Evolutionary conservation across 2,329 filamentous ascomycete species (phyloP).

Genomic region (Lasiodiplodia hormozganensis): DNA sequence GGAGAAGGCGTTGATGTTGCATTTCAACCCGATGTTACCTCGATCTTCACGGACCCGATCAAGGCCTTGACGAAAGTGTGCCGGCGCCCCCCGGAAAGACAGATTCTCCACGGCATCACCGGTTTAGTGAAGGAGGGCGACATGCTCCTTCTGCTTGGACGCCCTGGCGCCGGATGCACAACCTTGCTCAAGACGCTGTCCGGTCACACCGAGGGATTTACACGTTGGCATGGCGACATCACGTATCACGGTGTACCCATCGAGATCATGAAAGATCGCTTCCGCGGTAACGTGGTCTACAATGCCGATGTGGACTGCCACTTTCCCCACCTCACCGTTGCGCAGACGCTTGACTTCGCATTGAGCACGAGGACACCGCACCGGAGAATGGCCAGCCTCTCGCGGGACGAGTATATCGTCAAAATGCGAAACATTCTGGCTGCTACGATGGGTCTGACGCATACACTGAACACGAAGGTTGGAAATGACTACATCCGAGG

Average conservation of each 20-base stretch:
- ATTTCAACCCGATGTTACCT: slow-evolving; percentile 2
- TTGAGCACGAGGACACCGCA: slow-evolving; percentile 72
- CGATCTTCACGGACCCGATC: slow-evolving; percentile 9
- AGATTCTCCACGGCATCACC: slow-evolving; percentile 58
- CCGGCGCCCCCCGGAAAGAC: slow-evolving; percentile 29
- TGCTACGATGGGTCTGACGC: slow-evolving; percentile 76
- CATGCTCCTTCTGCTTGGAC: slow-evolving; percentile 47
- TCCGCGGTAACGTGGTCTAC: slow-evolving; percentile 86
- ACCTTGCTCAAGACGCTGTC: slow-evolving; percentile 65
- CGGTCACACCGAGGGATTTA: slow-evolving; percentile 62
- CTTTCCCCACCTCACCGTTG: slow-evolving; percentile 78
- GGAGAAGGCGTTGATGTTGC: slow-evolving; percentile 12
- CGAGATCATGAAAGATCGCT: slow-evolving; percentile 76
- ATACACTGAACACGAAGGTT: slow-evolving; percentile 75
- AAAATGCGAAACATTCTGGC: slow-evolving; percentile 75
- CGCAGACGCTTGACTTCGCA: slow-evolving; percentile 80
- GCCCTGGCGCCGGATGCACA: slow-evolving; percentile 61
- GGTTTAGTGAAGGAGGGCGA: slow-evolving; percentile 55
- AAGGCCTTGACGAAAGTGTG: background rate
- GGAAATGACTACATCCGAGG: slow-evolving; percentile 79
- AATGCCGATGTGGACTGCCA: slow-evolving; percentile 84
- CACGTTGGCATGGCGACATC: slow-evolving; percentile 30
- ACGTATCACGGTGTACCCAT: slow-evolving; percentile 62
- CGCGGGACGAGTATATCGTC: slow-evolving; percentile 61
- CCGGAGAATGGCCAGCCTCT: slow-evolving; percentile 65